phyloP scores from a whole-genome alignment of 2,329 filamentous ascomycete species.

The Stylonectria norvegica region DNA sequence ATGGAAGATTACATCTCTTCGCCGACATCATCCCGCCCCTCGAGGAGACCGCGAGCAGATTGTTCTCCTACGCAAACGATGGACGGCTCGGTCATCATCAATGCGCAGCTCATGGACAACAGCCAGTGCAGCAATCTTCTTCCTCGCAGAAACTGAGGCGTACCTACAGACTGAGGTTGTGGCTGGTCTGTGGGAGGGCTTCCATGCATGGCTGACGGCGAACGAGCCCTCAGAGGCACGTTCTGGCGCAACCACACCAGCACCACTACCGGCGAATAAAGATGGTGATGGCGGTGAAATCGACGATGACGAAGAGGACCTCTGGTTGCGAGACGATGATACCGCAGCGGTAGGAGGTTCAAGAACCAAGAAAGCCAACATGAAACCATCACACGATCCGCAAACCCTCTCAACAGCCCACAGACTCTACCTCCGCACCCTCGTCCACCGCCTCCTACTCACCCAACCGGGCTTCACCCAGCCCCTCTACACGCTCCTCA shows the following conservation, averaged over 20 bases:
- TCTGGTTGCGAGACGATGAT: conserved; percentile 27
- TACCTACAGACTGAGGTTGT: conserved; percentile 92
- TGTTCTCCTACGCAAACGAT: conserved; percentile 59
- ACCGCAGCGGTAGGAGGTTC: no score
- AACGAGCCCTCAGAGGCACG: conserved; percentile 31
- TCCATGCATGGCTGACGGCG: conserved; percentile 68
- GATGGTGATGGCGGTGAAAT: conserved; percentile 3
- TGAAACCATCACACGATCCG: conserved; percentile 61
- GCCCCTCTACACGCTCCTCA: conserved; percentile 62
- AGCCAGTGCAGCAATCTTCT: conserved; percentile 80
- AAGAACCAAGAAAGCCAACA: conserved; percentile 17
- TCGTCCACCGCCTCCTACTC: conserved; percentile 65
- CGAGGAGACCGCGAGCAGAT: conserved; percentile 59
- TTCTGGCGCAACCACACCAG: conserved; percentile 25
- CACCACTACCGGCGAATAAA: conserved; percentile 10
- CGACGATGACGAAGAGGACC: conserved; percentile 22
- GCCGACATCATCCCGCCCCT: conserved; percentile 73
- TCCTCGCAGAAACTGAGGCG: conserved; percentile 79
- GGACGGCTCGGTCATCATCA: conserved; percentile 58
- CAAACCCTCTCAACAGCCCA: conserved; percentile 81
- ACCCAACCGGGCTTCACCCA: conserved; percentile 61
- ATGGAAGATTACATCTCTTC: conserved; percentile 79
- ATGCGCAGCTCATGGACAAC: conserved; percentile 90
- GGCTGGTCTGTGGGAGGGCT: conserved; percentile 73
- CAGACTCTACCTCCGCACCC: conserved; percentile 66